Evolutionary conservation across 1,284 basidiomycete species (phyloP), one percentile per base, ranked within the genome.

Genomic region (Ustilago esculenta): DNA sequence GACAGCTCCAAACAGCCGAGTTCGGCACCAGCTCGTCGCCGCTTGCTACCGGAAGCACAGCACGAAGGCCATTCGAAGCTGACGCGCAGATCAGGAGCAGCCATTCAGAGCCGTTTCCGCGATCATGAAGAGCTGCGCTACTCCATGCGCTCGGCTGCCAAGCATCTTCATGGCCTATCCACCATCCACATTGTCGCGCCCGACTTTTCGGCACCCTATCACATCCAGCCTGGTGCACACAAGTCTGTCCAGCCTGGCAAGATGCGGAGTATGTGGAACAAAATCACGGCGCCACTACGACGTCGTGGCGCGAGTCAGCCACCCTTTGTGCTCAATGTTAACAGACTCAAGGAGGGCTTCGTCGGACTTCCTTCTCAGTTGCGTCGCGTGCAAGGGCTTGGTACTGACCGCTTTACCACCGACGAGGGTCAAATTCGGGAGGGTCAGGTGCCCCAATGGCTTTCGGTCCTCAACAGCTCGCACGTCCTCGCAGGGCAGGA

Each of bases 361-460:
- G n/a, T 39, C 4, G 66, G 66, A 17, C 42, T 69, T 5, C 66
- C 66, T 10, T 69, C 66, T 5, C 59, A 70, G 56, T 50, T 65
- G 27, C 56, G 52, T 15, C 48, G 56, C 7, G 51, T 52, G 20
- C 60, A 70, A 41, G 57, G 56, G 4, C 56, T 70, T 7, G 48
- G 49, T 33, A 60, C 60, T 4, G 65, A 72, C 27, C 58, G 53
- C 25, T 68, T 72, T 55, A 55, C 45, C 20, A 58, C 63, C 5
- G 52, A 64, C 23, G 68, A 68, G 15, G 60, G 59, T 23, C 63
- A 65, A 40, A 47, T 63, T 15, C 55, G 71, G 18, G 60, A 60
- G 36, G 73, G 73, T n/a, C 73, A 75, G 56, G 44, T 73, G 5
- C 73, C 73, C 4, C 56, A 52, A 25, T 75, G 71, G 73, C 45